Evolutionary conservation across 23 red algal genomes (phyloP), one percentile per base, ranked within the genome.

Genomic region (Pyropia yezoensis): DNA sequence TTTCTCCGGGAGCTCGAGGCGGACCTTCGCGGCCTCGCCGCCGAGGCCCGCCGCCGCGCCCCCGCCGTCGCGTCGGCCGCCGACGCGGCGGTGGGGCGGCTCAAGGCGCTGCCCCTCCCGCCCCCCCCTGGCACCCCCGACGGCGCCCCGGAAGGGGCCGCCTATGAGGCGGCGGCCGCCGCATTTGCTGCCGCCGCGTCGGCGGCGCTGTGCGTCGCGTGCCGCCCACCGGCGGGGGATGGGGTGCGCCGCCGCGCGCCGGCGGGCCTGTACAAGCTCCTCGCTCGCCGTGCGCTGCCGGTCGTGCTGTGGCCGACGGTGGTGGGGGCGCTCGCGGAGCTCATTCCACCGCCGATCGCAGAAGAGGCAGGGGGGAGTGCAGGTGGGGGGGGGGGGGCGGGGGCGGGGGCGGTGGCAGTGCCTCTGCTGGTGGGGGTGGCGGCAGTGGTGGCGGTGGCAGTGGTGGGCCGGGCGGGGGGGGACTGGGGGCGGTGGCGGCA

Each of bases 1-100:
- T 78, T 88, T 59, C 55, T 78, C 58, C 83, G 83, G 22, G 24
- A 52, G 19, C 59, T 88, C 14, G 83, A 88, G 59, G 73, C 73
- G 17, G 83, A 88, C 33, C 73, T 88, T 3, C 83, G 83, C 63
- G 72, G 70, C 20, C 67, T 88, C 26, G 60, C 45, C 26, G 67
- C 65, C 24, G 83, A 88, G 28, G 62, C 73, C 20, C 72, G 73
- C 6, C 52, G 59, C 14, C 54, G 32, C 14, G 63, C 69, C 29
- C 73, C 83, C 14, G 27, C 23, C 22, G 64, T 79, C 26, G 77
- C 76, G 52, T 39, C 76, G 5, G 74, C 73, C 3, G 83, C 83
- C 0, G 83, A 88, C 24, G 50, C 66, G 30, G 73, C 72, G 19
- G 77, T 88, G n/a, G 51, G 72, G n/a, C 52, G 55, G 18, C 58